Percentiles rank a stretch among this genome's conserved stretches.
Evolutionary conservation across 495 filamentous ascomycete genomes (phyloP).

Genomic region (Trichoderma erinaceum): DNA sequence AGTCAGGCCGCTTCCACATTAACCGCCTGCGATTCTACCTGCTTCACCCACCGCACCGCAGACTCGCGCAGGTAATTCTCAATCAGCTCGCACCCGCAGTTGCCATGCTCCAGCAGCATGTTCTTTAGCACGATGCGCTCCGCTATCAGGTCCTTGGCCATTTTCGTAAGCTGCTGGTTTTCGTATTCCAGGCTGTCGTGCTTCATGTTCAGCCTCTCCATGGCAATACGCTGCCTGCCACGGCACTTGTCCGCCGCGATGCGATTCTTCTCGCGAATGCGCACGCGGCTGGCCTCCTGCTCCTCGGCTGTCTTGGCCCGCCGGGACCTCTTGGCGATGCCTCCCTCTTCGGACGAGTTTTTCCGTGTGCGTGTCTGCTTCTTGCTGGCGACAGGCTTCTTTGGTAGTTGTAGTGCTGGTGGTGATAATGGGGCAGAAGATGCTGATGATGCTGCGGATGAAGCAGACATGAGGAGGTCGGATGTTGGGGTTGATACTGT

Average conservation of each 20-base stretch:
- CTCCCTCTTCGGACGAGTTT: neutral
- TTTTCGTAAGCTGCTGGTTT: conserved; percentile 15
- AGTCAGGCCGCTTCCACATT: conserved; percentile 6
- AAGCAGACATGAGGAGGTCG: neutral
- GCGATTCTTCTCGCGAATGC: conserved; percentile 18
- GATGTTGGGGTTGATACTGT: neutral
- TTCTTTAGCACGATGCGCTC: conserved; percentile 20
- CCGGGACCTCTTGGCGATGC: neutral
- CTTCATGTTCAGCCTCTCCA: conserved; percentile 14
- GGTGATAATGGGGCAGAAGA: neutral
- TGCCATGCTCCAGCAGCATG: conserved; percentile 19
- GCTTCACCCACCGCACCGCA: conserved; percentile 3
- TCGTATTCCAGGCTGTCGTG: conserved; percentile 3
- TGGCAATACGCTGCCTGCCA: conserved; percentile 15
- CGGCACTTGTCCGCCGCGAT: conserved; percentile 19
- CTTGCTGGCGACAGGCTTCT: neutral
- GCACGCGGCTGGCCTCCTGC: neutral
- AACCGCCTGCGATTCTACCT: conserved; percentile 1
- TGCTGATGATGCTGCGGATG: neutral
- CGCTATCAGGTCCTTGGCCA: conserved; percentile 9
- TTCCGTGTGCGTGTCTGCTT: neutral
- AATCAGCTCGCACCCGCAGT: conserved; percentile 18
- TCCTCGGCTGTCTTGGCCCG: neutral
- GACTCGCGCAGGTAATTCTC: conserved; percentile 14
- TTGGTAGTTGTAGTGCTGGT: neutral